Evolutionary conservation across 2,329 filamentous ascomycete genomes (phyloP), one percentile per base, ranked within the genome.

Genomic region (Sclerotinia nivalis): DNA sequence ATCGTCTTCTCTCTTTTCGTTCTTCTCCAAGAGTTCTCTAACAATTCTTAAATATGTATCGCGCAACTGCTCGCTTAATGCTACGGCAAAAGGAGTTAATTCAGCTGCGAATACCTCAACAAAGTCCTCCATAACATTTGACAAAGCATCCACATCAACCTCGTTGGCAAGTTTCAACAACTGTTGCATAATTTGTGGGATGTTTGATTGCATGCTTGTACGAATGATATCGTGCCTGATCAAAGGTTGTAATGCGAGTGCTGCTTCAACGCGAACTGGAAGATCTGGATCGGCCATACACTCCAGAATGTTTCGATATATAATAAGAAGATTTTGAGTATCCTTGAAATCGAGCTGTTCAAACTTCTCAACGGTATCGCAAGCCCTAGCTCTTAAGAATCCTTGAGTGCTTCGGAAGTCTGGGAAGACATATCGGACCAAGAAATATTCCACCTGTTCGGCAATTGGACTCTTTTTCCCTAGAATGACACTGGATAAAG

Each of bases 121-220:
- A 78, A 99, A 99, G 78, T 99, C 96, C 81, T 99, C 96, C 96
- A 99, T 99, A 52, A 99, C 96, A 77, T 98, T 98, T 31, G 96
- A 95, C 54, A 99, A 85, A 7, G 96, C 94, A 80, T 99, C 96
- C 61, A 99, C 95, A 78, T 99, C 96, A 70, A 96, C 96, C 81
- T 99, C 96, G 78, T 99, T 99, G 40, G 96, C 95, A 70, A 99
- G 84, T 83, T 98, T 98, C 68, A 99, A 86, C 20, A 99, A 86
- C 81, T 99, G 95, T 82, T 98, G 96, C 96, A 99, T 99, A 77
- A 99, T 98, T 77, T 97, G 96, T 22, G 96, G 94, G 74, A 99
- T 99, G 80, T 94, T 97, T 78, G 94, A 89, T 82, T 97, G 94
- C 96, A 99, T 98, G 81, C 92, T 96, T 54, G 89, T 91, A 70